These are phyloP conservation scores for Paraconiothyrium sp. DNA, from an alignment of 2,329 filamentous ascomycete genomes.

Conservation along the genomic window DNA sequence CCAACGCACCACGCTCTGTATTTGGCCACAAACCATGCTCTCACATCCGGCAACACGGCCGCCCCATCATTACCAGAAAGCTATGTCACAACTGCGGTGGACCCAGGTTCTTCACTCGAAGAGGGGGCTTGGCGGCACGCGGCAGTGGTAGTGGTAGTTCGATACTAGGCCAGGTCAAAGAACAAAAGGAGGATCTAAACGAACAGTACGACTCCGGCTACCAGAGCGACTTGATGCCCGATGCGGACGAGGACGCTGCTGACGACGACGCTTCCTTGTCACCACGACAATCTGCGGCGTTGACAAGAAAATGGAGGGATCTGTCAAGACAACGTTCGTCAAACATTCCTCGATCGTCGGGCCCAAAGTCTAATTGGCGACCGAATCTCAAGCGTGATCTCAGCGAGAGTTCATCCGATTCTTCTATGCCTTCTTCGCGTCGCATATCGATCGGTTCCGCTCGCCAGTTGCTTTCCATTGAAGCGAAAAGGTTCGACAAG, in stretches of 20 bases:
- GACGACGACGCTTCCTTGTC: constrained; percentile 26
- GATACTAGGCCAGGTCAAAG: constrained; percentile 12
- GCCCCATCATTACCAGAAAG: constrained; percentile 30
- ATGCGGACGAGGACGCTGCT: constrained; percentile 29
- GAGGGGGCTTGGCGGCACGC: constrained; percentile 40
- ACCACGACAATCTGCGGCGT: constrained; percentile 24
- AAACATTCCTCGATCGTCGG: constrained; percentile 23
- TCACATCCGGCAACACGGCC: constrained; percentile 29
- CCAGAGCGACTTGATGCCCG: constrained; percentile 28
- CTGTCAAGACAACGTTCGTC: constrained; percentile 19
- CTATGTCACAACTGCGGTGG: constrained; percentile 31
- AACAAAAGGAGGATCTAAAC: constrained; percentile 20
- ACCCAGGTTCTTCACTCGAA: constrained; percentile 33
- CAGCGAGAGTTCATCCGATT: constrained; percentile 11
- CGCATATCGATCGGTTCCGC: constrained; percentile 25
- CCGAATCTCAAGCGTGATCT: constrained; percentile 39
- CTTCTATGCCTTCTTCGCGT: constrained; percentile 8
- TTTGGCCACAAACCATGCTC: constrained; percentile 26
- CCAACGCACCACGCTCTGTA: constrained; percentile 25
- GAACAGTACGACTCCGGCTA: constrained; percentile 31
- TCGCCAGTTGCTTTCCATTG: constrained; percentile 16
- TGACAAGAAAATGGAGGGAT: constrained; percentile 14
- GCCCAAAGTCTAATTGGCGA: constrained; percentile 32
- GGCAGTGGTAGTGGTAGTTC: constrained; percentile 29
- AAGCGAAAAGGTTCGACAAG: constrained; percentile 15